A percentile compares a stretch with the other conserved stretches of the same genome.
These are phyloP conservation scores for Chrysoporthe austroafricana DNA, from an alignment of 2,329 filamentous ascomycete genomes.

Conservation along the genomic window DNA sequence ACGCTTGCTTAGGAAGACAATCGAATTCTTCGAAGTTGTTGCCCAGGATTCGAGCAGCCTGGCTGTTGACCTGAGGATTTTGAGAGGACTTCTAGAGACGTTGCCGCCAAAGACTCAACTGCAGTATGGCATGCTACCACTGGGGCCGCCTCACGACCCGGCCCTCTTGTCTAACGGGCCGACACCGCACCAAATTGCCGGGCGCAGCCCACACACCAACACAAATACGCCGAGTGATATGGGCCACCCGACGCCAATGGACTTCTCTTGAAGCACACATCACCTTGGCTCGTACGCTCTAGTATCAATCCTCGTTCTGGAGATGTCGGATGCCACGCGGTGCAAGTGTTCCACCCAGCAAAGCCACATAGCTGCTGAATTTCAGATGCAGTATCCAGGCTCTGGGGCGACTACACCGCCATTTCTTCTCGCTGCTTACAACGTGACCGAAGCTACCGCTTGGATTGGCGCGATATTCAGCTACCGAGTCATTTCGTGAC, in stretches of 20 bases:
- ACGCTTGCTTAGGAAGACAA: conserved; percentile 71
- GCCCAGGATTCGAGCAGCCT: conserved; percentile 77
- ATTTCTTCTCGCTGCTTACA: background rate
- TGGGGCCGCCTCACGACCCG: conserved; percentile 23
- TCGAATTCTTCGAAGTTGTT: conserved; percentile 73
- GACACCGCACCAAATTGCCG: conserved; percentile 17
- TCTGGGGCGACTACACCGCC: background rate
- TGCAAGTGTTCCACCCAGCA: background rate
- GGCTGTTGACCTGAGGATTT: conserved; percentile 72
- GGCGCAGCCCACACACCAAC: conserved; percentile 16
- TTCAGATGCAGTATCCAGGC: background rate
- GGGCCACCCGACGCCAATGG: conserved; percentile 25
- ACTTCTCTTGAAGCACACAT: conserved; percentile 11
- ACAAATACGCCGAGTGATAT: conserved; percentile 21
- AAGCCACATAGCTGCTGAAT: background rate
- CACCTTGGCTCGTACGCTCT: background rate
- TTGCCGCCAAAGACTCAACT: conserved; percentile 36
- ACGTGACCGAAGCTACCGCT: background rate
- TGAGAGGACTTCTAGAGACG: conserved; percentile 59
- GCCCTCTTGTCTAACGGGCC: conserved; percentile 12
- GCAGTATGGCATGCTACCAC: background rate
- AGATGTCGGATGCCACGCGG: background rate
- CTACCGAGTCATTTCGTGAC: too few species aligned
- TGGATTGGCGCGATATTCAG: too few species aligned
- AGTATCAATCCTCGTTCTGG: background rate